A percentile compares a stretch with the other conserved stretches of the same genome.
Conservation (phyloP, 176 grass and related monocot genomes). For the Canna indica region DNA sequence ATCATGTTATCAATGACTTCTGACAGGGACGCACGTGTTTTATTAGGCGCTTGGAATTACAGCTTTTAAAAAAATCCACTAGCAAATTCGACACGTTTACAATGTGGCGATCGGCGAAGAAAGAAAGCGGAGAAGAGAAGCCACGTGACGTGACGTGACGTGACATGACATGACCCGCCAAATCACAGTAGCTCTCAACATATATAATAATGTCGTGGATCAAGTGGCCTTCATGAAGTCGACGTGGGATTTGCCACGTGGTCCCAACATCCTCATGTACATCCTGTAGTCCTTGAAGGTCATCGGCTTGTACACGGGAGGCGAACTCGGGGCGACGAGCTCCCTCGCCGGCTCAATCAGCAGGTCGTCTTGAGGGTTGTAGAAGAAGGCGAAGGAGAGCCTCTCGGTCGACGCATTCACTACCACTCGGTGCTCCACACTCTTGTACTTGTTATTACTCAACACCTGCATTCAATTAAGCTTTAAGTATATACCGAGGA, state of each 20-base stretch:
- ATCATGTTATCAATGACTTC: no score
- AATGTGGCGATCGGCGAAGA: no score
- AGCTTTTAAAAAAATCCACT: no score
- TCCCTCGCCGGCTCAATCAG: constrained; percentile 26
- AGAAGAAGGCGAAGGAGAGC: constrained; percentile 41
- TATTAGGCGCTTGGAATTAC: no score
- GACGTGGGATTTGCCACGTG: background rate
- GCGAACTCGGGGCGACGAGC: constrained; percentile 24
- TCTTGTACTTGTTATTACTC: constrained; percentile 39
- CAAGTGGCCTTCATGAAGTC: background rate
- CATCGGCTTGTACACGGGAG: constrained; percentile 26
- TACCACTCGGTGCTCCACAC: constrained; percentile 37
- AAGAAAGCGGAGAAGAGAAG: no score
- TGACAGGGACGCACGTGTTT: no score
- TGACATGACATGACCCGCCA: no score
- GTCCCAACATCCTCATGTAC: background rate
- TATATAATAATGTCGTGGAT: no score
- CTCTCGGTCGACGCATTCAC: constrained; percentile 29
- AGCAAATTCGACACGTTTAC: no score
- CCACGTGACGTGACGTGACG: no score
- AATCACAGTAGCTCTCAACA: no score
- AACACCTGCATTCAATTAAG: constrained; percentile 63
- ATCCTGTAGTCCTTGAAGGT: constrained; percentile 26
- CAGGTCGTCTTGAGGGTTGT: constrained; percentile 21
- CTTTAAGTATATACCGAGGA: no score